phyloP scores from a whole-genome alignment of 768 basidiomycete species.

The Macrolepiota dolichaula region DNA sequence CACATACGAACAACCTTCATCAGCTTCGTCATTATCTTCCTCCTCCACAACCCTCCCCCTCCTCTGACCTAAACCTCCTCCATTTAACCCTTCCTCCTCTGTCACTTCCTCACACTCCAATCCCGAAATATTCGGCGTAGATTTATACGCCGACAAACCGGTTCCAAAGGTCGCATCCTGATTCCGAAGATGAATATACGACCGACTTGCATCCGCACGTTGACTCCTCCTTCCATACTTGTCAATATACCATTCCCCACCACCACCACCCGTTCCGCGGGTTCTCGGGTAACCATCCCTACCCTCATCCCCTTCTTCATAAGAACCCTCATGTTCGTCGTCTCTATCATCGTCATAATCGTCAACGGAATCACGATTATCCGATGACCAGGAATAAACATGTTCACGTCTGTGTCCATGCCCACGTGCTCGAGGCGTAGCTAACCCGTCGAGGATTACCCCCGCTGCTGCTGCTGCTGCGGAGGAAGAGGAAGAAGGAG shows the following conservation, averaged over 20 bases:
- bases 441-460: background rate
- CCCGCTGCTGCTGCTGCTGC: background rate
- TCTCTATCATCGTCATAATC: conserved; percentile 5
- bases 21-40: conserved; percentile 11
- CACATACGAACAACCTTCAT: conserved; percentile 5
- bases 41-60: background rate
- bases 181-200: conserved; percentile 20
- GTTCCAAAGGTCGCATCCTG: background rate
- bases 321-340: background rate
- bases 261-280: conserved; percentile 21
- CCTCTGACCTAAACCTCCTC: background rate
- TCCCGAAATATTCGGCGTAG: background rate
- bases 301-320: background rate
- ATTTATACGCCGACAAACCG: background rate
- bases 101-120: conserved; percentile 5
- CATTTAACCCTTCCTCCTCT: conserved; percentile 1
- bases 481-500: no score
- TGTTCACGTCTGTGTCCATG: conserved; percentile 2
- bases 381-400: background rate
- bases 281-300: conserved; percentile 15
- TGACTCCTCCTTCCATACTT: conserved; percentile 17
- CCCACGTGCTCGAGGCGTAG: conserved; percentile 1
- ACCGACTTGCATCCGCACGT: conserved; percentile 15
- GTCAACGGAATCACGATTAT: conserved; percentile 1
- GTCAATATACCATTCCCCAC: conserved; percentile 19